A percentile compares a stretch with the other conserved stretches of the same genome.
Conservation (phyloP, 176 grass and related monocot genomes). For the Bolboschoenus planiculmis region DNA sequence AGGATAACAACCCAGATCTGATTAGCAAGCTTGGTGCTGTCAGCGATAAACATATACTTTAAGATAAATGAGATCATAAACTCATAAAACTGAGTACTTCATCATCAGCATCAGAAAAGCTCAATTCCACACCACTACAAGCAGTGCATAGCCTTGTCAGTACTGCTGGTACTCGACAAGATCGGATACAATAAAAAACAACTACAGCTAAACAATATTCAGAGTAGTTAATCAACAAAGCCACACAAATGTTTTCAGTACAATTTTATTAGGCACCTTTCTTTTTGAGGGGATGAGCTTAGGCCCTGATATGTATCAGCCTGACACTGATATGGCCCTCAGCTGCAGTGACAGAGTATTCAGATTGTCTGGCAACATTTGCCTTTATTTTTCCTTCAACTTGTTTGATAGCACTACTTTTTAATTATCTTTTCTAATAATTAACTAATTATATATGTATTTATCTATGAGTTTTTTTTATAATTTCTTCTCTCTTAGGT, state of each 20-base stretch:
- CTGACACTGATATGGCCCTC: not conserved
- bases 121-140: too few species aligned
- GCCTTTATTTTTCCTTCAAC: not conserved
- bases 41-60: too few species aligned
- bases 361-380: not conserved
- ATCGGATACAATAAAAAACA: not conserved
- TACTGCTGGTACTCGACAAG: not conserved
- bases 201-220: not conserved
- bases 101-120: too few species aligned
- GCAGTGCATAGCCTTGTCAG: not conserved
- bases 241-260: not conserved
- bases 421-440: not conserved
- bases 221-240: not conserved
- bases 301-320: not conserved
- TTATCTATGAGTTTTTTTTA: not conserved
- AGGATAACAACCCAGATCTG: too few species aligned
- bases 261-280: not conserved
- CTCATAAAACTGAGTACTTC: too few species aligned
- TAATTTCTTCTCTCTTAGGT: conserved; percentile 34
- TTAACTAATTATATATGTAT: not conserved
- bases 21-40: too few species aligned
- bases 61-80: too few species aligned
- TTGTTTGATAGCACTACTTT: not conserved
- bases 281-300: not conserved
- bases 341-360: not conserved